These are phyloP conservation scores for Pachyrhizus erosus DNA, from an alignment of 306 rosid genomes.

Conservation along the genomic window DNA sequence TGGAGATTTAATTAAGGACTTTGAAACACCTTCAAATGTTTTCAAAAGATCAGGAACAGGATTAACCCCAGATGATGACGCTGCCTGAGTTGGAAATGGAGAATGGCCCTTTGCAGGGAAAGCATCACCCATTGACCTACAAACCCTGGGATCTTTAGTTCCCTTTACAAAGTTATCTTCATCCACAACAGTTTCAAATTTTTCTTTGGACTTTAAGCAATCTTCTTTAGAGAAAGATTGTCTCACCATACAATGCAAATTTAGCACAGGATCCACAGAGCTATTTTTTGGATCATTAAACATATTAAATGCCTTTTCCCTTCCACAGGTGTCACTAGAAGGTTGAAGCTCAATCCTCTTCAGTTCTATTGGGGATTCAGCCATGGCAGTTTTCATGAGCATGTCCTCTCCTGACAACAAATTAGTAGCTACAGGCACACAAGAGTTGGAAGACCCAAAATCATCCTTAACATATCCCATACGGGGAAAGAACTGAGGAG, in stretches of 20 bases:
- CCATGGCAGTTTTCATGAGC: constrained; percentile 32
- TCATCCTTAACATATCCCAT: constrained; percentile 42
- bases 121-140: constrained; percentile 33
- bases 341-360: constrained; percentile 44
- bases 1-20: constrained; percentile 55
- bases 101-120: constrained; percentile 35
- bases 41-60: constrained; percentile 43
- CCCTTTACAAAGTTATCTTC: constrained; percentile 38
- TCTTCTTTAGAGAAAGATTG: constrained; percentile 38
- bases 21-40: constrained; percentile 49
- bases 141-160: constrained; percentile 36
- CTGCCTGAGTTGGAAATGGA: constrained; percentile 19
- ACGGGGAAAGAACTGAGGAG: constrained; percentile 70
- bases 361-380: constrained; percentile 43
- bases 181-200: constrained; percentile 23
- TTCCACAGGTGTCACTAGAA: constrained; percentile 43
- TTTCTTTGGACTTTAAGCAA: constrained; percentile 21
- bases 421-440: constrained; percentile 46
- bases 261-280: constrained; percentile 37
- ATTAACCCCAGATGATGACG: constrained; percentile 45
- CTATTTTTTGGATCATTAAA: constrained; percentile 44
- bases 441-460: constrained; percentile 43
- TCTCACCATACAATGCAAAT: constrained; percentile 30
- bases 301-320: constrained; percentile 37
- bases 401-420: constrained; percentile 46